Percentiles rank a stretch among this genome's conserved stretches.
Conservation (phyloP, 2,329 filamentous ascomycete species). For the Teratosphaeria destructans region DNA sequence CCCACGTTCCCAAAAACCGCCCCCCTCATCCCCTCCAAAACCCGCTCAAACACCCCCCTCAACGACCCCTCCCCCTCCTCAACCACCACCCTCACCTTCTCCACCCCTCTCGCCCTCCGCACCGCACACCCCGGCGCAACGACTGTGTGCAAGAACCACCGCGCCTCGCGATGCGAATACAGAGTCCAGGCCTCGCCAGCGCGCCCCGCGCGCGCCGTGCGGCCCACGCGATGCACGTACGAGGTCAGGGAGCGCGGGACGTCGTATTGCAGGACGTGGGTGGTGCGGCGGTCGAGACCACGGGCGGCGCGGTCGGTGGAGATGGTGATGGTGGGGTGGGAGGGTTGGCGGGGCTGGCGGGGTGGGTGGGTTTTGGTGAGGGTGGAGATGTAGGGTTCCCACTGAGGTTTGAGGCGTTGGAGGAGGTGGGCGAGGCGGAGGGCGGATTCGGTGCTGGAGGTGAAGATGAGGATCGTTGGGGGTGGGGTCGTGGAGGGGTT, state of each 20-base stretch:
- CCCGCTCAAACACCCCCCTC: slow-evolving; percentile 37
- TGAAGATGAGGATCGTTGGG: slow-evolving; percentile 64
- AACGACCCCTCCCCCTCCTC: slow-evolving; percentile 8
- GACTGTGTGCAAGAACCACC: slow-evolving; percentile 77
- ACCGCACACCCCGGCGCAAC: slow-evolving; percentile 53
- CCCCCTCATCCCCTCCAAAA: slow-evolving; percentile 51
- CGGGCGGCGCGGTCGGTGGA: slow-evolving; percentile 90
- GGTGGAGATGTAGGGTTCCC: slow-evolving; percentile 16
- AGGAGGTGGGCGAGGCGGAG: slow-evolving; percentile 78
- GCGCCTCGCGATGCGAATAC: slow-evolving; percentile 68
- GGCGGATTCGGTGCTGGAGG: slow-evolving; percentile 79
- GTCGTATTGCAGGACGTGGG: slow-evolving; percentile 90
- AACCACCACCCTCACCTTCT: slow-evolving; percentile 19
- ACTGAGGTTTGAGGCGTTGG: slow-evolving; percentile 19
- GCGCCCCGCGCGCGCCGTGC: slow-evolving; percentile 74
- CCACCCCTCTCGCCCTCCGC: slow-evolving; percentile 35
- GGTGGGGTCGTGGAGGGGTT: slow-evolving; percentile 17
- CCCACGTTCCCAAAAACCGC: slow-evolving; percentile 40
- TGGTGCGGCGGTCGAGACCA: slow-evolving; percentile 70
- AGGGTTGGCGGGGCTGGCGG: slow-evolving; percentile 27
- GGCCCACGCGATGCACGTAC: slow-evolving; percentile 85
- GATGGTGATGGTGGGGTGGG: slow-evolving; percentile 61
- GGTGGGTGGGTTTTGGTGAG: slow-evolving; percentile 45
- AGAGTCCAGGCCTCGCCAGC: slow-evolving; percentile 76
- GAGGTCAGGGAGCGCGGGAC: slow-evolving; percentile 68